Conservation (phyloP, 495 filamentous ascomycete species). For the Melanomma pulvis-pyrius region DNA sequence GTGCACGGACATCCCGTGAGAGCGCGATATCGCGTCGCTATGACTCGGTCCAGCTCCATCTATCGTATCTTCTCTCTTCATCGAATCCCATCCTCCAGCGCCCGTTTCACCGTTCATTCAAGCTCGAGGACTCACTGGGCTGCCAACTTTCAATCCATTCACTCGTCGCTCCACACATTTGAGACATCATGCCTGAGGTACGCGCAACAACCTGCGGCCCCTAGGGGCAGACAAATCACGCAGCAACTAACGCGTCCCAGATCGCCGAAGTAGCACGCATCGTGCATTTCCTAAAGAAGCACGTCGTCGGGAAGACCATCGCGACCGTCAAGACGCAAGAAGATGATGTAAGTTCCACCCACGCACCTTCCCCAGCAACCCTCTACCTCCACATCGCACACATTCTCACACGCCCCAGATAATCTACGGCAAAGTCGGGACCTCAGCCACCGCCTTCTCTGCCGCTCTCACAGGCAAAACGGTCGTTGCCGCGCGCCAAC, state of each 20-base stretch:
- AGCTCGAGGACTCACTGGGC: not conserved
- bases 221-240: not conserved
- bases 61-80: not conserved
- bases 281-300: slow-evolving; percentile 77
- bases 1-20: slow-evolving; percentile 21
- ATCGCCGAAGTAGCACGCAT: slow-evolving; percentile 71
- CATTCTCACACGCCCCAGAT: slow-evolving; percentile 45
- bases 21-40: slow-evolving; percentile 16
- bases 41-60: not conserved
- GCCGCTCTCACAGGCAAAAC: slow-evolving; percentile 75
- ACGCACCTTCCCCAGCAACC: not conserved
- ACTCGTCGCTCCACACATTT: not conserved
- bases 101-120: not conserved
- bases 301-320: slow-evolving; percentile 82
- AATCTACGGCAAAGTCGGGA: slow-evolving; percentile 87
- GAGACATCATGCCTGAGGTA: slow-evolving; percentile 38
- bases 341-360: slow-evolving; percentile 50
- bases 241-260: slow-evolving; percentile 25
- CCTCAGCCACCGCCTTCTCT: slow-evolving; percentile 70
- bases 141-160: slow-evolving; percentile 1
- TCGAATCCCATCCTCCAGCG: not conserved
- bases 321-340: slow-evolving; percentile 68
- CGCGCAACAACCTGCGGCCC: not conserved
- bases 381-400: not conserved
- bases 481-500: slow-evolving; percentile 71